These are phyloP conservation scores for Pseudopyrenochaeta lycopersici DNA, from an alignment of 2,329 filamentous ascomycete genomes.

Conservation along the genomic window DNA sequence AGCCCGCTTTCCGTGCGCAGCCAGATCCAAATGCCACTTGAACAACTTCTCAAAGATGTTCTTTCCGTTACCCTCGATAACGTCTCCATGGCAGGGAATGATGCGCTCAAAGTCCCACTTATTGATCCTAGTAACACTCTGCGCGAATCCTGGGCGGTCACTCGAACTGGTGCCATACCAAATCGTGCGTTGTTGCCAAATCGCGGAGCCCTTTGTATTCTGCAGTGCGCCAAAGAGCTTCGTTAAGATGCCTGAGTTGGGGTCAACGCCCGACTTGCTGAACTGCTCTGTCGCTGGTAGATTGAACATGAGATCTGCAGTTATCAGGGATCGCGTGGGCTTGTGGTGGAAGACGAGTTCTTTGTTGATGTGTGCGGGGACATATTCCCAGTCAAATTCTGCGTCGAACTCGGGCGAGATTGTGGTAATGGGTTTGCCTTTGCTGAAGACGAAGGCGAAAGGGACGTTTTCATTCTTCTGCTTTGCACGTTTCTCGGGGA, in stretches of 20 bases:
- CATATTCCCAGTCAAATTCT: slow-evolving; percentile 86
- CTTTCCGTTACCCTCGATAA: slow-evolving; percentile 79
- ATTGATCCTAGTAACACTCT: slow-evolving; percentile 73
- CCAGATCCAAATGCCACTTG: slow-evolving; percentile 76
- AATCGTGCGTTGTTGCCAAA: slow-evolving; percentile 78
- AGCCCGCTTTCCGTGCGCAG: slow-evolving; percentile 12
- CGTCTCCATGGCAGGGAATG: slow-evolving; percentile 93
- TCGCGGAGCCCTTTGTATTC: slow-evolving; percentile 66
- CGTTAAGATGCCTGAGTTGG: slow-evolving; percentile 66
- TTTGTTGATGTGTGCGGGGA: slow-evolving; percentile 80
- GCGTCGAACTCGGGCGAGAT: slow-evolving; percentile 82
- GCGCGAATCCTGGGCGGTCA: slow-evolving; percentile 74
- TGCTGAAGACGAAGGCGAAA: slow-evolving; percentile 71
- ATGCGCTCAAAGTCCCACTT: slow-evolving; percentile 86
- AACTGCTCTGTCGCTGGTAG: slow-evolving; percentile 87
- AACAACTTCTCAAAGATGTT: slow-evolving; percentile 79
- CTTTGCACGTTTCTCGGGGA: slow-evolving; percentile 80
- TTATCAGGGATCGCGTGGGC: slow-evolving; percentile 79
- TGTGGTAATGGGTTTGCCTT: slow-evolving; percentile 49
- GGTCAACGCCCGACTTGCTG: slow-evolving; percentile 61
- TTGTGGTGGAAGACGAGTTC: slow-evolving; percentile 89
- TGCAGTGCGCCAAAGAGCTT: slow-evolving; percentile 67
- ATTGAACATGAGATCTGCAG: slow-evolving; percentile 94
- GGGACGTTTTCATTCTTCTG: slow-evolving; percentile 65
- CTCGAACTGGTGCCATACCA: slow-evolving; percentile 76